A percentile compares a stretch with the other conserved stretches of the same genome.
phyloP scores from a whole-genome alignment of 2,329 filamentous ascomycete genomes.

The Phialocephala subalpina region DNA sequence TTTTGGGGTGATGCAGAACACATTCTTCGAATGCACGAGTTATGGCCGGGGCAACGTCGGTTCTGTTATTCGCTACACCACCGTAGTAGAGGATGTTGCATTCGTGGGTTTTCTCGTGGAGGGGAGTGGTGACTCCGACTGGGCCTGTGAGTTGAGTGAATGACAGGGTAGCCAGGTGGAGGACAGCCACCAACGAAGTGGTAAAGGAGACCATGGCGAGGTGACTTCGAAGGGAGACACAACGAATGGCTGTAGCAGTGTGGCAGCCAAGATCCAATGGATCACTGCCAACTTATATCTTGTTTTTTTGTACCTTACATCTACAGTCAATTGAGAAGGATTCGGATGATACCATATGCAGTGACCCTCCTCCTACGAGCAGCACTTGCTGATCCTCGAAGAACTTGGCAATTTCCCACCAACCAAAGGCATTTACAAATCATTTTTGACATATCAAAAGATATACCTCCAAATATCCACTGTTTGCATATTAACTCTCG shows the following conservation, averaged over 20 bases:
- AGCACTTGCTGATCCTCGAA: too few relatives aligned
- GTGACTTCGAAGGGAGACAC: not conserved
- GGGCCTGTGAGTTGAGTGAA: slow-evolving; percentile 11
- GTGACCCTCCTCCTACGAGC: too few relatives aligned
- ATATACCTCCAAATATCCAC: too few relatives aligned
- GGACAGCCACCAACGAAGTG: not conserved
- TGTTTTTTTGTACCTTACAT: too few relatives aligned
- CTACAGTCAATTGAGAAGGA: too few relatives aligned
- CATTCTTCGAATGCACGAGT: slow-evolving; percentile 37
- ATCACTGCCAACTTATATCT: too few relatives aligned
- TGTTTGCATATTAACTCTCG: too few relatives aligned
- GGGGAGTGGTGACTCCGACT: slow-evolving; percentile 40
- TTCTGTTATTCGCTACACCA: slow-evolving; percentile 38
- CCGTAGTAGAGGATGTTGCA: slow-evolving; percentile 43
- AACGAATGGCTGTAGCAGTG: not conserved
- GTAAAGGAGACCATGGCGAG: not conserved
- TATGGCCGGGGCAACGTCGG: slow-evolving; percentile 38
- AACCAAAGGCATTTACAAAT: too few relatives aligned
- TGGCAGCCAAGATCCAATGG: too few relatives aligned
- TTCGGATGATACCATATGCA: too few relatives aligned
- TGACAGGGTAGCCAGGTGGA: not conserved
- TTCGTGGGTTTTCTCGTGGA: slow-evolving; percentile 33
- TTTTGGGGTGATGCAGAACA: slow-evolving; percentile 1
- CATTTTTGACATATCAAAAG: too few relatives aligned
- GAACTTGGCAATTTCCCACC: too few relatives aligned